A percentile compares a stretch with the other conserved stretches of the same genome.
These are phyloP conservation scores for Alternaria consortialis DNA, from an alignment of 2,329 filamentous ascomycete species.

Conservation along the genomic window DNA sequence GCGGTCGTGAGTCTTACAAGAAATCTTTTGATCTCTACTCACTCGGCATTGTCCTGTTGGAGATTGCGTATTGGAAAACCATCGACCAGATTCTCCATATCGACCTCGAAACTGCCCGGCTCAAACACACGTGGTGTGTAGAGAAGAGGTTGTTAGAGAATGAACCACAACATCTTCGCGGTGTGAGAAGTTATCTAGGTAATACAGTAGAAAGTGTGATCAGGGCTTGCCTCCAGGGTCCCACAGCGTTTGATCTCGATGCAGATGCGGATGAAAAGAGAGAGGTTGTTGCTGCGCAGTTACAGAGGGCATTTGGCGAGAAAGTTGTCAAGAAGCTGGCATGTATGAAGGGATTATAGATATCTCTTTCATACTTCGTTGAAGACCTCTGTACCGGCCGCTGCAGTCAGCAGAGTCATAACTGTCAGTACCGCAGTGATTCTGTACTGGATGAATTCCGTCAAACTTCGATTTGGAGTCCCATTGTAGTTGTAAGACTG, in stretches of 20 bases:
- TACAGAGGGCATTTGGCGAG: constrained; percentile 46
- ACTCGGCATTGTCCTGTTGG: constrained; percentile 62
- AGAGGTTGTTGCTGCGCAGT: constrained; percentile 36
- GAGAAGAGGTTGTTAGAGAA: constrained; percentile 40
- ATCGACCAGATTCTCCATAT: constrained; percentile 58
- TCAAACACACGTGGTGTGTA: constrained; percentile 52
- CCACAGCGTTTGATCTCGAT: constrained; percentile 39
- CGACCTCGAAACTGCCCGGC: constrained; percentile 45
- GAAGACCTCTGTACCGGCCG: not conserved
- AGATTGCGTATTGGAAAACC: constrained; percentile 63
- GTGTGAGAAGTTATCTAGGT: constrained; percentile 40
- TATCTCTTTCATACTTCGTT: not conserved
- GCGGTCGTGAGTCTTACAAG: constrained; percentile 46
- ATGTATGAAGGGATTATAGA: constrained; percentile 32
- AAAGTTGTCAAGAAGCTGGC: constrained; percentile 42
- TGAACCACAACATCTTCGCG: constrained; percentile 26
- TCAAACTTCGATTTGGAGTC: too few relatives aligned
- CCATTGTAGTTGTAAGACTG: too few relatives aligned
- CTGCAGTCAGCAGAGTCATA: not conserved
- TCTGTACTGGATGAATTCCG: too few relatives aligned
- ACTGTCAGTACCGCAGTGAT: too few relatives aligned
- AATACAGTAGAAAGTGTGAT: constrained; percentile 37
- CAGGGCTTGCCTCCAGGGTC: constrained; percentile 42
- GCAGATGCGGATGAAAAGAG: constrained; percentile 42
- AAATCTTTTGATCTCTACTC: constrained; percentile 64